Conservation (phyloP, 495 filamentous ascomycete genomes). For the Penicillium waksmanii region DNA sequence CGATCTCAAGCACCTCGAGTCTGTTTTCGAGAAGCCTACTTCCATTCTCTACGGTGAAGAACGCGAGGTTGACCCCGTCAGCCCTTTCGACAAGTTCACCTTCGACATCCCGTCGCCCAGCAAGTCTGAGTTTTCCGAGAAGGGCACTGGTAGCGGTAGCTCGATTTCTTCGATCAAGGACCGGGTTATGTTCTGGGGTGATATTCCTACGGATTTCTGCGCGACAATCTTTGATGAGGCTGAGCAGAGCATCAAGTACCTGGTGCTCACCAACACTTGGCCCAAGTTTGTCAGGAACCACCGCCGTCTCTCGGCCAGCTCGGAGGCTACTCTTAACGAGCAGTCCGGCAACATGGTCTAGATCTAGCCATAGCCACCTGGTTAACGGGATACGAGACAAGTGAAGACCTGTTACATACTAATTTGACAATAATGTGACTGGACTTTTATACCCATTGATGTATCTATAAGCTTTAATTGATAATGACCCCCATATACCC, state of each 20-base stretch:
- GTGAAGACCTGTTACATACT: conserved; percentile 9
- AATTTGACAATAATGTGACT: conserved; percentile 10
- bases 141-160: conserved; percentile 17
- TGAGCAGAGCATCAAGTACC: conserved; percentile 65
- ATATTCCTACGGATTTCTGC: conserved; percentile 56
- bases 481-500: conserved; percentile 6
- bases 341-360: conserved; percentile 1
- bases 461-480: conserved; percentile 9
- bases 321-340: conserved; percentile 8
- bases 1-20: conserved; percentile 51
- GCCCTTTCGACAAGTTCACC: conserved; percentile 36
- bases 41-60: conserved; percentile 38
- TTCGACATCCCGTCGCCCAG: conserved; percentile 27
- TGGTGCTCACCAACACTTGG: conserved; percentile 74
- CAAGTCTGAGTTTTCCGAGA: conserved; percentile 27
- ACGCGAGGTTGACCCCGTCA: conserved; percentile 31
- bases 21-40: conserved; percentile 51
- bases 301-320: conserved; percentile 24
- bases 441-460: conserved; percentile 9
- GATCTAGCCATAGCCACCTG: background rate
- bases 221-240: conserved; percentile 60
- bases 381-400: conserved; percentile 5
- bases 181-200: conserved; percentile 38
- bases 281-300: conserved; percentile 57
- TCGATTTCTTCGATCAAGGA: conserved; percentile 25